Evolutionary conservation across 208 protist species (phyloP).

Genomic region (Hexamita inflata): DNA sequence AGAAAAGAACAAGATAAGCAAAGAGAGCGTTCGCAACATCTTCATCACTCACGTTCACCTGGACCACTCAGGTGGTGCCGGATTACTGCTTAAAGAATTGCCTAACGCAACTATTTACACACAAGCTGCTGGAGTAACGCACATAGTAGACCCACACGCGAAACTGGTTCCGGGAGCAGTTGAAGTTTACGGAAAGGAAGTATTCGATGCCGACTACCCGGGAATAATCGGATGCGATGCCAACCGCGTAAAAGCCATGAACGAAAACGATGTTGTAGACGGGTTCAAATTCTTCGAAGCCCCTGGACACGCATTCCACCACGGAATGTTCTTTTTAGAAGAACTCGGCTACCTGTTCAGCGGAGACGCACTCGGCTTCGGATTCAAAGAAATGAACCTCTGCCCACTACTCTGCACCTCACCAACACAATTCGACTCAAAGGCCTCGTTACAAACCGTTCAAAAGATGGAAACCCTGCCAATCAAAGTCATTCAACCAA

Average conservation of each 20-base stretch:
- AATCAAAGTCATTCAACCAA: background rate
- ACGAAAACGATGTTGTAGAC: background rate
- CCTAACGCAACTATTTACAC: background rate
- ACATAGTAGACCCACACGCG: background rate
- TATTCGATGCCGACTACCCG: conserved; percentile 11
- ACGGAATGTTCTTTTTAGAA: conserved; percentile 13
- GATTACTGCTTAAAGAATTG: background rate
- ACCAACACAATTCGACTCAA: conserved; percentile 15
- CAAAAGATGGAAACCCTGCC: background rate
- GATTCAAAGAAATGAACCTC: conserved; percentile 1
- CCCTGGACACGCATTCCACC: conserved; percentile 18
- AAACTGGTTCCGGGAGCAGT: conserved; percentile 18
- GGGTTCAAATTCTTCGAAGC: background rate
- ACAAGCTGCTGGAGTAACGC: background rate
- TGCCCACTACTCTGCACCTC: conserved; percentile 24
- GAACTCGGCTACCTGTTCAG: background rate
- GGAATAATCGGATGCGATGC: background rate
- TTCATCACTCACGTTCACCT: conserved; percentile 27
- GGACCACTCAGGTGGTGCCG: conserved; percentile 9
- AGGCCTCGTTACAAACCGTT: background rate
- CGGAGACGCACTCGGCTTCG: conserved; percentile 14
- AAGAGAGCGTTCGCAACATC: background rate
- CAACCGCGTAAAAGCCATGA: background rate
- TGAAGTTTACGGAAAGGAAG: conserved; percentile 12
- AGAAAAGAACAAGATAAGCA: background rate